Evolutionary conservation across 139 green algal genomes (phyloP), one percentile per base, ranked within the genome.

Genomic region (Nannochloris sp.): DNA sequence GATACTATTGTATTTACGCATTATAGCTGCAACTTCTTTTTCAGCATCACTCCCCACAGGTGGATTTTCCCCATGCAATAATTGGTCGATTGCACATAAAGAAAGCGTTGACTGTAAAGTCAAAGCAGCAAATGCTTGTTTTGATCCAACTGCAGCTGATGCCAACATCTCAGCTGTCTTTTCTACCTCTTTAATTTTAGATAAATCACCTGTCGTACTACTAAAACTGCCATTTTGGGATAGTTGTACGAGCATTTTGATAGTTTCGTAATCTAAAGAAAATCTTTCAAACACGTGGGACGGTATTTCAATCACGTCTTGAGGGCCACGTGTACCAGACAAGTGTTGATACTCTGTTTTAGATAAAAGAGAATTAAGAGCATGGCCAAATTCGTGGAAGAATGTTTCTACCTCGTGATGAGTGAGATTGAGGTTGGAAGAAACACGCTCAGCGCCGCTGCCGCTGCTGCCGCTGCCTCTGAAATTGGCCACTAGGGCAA

Each of bases 301-400:
- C 14, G 91, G 88, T 8, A 93, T 66, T 75, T 97, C 91, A 35
- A 96, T 81, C 23, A 93, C 64, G 65, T 97, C 91, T 54, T 93
- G 74, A 0, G 86, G 74, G 24, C 83, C 88, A 14, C 90, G 51
- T 4, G 86, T 92, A 47, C 90, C 91, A 39, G 82, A 85, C 19
- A 95, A 60, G 75, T 97, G 90, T 66, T 97, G 90, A 58, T 81
- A 93, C 25, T 68, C 42, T 2, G 91, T 97, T 31, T 83, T 65
- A 7, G 80, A 90, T 15, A 95, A 73, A 47, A 96, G 64, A 36
- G 83, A 90, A 73, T 97, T 83, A 47, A 92, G 59, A 24, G 88
- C 89, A 73, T 97, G 91, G 30, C 91, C 91, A 72, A 94, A 83
- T 76, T 97, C 91, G 55, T 97, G 91, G 19, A 95, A 80, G 27